Evolutionary conservation across 768 basidiomycete species (phyloP).

Genomic region (Panaeolus cyanescens): DNA sequence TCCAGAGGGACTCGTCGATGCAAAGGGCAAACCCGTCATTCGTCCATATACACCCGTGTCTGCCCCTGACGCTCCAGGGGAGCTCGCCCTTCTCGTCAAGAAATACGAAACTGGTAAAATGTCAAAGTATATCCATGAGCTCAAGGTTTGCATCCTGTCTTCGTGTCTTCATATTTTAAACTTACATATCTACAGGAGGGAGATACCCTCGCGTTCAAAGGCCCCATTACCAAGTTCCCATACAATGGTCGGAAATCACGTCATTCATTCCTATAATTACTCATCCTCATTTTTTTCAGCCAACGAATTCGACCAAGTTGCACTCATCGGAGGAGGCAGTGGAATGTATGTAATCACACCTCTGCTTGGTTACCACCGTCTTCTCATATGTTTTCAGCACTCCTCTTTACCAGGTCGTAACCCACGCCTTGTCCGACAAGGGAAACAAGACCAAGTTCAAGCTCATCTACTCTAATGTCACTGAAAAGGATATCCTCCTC

Average conservation of each 20-base stretch:
- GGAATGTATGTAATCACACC: slow-evolving; percentile 67
- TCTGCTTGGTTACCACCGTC: not conserved
- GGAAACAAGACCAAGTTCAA: slow-evolving; percentile 94
- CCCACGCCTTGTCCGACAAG: slow-evolving; percentile 69
- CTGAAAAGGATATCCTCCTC: slow-evolving; percentile 89
- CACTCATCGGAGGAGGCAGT: slow-evolving; percentile 89
- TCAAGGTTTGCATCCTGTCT: slow-evolving; percentile 48
- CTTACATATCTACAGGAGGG: slow-evolving; percentile 51
- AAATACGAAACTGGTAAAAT: slow-evolving; percentile 81
- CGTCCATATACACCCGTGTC: slow-evolving; percentile 96
- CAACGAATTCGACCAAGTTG: slow-evolving; percentile 84
- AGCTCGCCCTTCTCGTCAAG: slow-evolving; percentile 83
- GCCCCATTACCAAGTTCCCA: slow-evolving; percentile 85
- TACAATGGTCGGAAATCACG: slow-evolving; percentile 65
- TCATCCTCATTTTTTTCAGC: slow-evolving; percentile 38
- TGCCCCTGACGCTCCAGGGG: slow-evolving; percentile 69
- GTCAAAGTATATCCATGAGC: slow-evolving; percentile 77
- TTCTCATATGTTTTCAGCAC: slow-evolving; percentile 46
- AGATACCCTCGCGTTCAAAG: slow-evolving; percentile 84
- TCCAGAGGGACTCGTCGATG: slow-evolving; percentile 61
- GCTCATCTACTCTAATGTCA: slow-evolving; percentile 87
- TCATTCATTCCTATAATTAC: not conserved
- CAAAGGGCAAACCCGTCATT: slow-evolving; percentile 84
- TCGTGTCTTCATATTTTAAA: slow-evolving; percentile 4
- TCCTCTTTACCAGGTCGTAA: slow-evolving; percentile 81